Evolutionary conservation across 2,329 filamentous ascomycete genomes (phyloP), one percentile per base, ranked within the genome.

Genomic region (Penicillium polonicum): DNA sequence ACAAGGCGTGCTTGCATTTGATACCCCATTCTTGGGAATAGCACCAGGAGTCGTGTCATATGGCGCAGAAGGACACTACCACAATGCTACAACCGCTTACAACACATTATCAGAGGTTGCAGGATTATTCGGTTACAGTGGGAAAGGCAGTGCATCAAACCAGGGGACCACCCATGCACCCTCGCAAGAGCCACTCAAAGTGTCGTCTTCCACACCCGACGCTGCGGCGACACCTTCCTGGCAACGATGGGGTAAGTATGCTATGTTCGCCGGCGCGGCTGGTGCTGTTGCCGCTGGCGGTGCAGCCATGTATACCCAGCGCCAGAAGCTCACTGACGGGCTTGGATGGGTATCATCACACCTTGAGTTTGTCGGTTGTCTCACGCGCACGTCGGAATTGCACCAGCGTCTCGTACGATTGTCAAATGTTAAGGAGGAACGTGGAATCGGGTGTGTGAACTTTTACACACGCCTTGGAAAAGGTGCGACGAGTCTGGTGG

Each of bases 311-410:
- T 97, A 96, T 78, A 81, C 89, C 67, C 92, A 94, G 67, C 85
- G 91, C 54, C 90, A 95, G 33, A 87, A 91, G 62, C 85, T 97
- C 60, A 85, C 83, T 3, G 82, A 88, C 59, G 89, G 92, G 8
- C 88, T 88, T 78, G 80, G 80, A 10, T 97, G 92, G 92, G 90
- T 90, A 15, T 86, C 88, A 17, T 94, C 90, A 36, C 94, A 99
- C 75, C 85, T 99, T 27, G 90, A 94, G 73, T 99, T 97, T 68
- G 90, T 97, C 1, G 91, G 92, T 2, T 95, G 91, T 68, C 83
- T 99, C 8, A 89, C 90, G 48, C 86, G 90, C n/a, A 86, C 86
- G 5, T 89, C 92, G 66, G 92, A 96, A 70, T 79, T 97, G 63
- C 86, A 87, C 65, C 84, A 86, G 69, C 85, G 94, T 33, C 82